phyloP scores from a whole-genome alignment of 306 rosid species.

The Pterocarpus macrocarpus region DNA sequence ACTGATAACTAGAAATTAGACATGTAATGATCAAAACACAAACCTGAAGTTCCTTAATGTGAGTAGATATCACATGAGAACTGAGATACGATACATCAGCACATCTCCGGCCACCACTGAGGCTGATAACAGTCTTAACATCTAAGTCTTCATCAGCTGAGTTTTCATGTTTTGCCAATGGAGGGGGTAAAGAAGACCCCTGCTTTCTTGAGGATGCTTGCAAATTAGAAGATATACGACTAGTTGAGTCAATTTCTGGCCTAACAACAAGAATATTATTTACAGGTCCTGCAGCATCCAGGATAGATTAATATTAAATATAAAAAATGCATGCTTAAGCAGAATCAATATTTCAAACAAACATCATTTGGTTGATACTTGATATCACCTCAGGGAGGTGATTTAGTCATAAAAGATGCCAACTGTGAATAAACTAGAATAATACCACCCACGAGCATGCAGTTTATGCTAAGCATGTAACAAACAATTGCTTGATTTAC shows the following conservation, averaged over 20 bases:
- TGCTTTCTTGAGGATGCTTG: constrained; percentile 59
- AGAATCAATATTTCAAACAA: constrained; percentile 28
- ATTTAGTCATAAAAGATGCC: too few species aligned
- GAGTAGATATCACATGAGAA: constrained; percentile 56
- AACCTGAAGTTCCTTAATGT: constrained; percentile 82
- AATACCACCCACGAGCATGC: background rate
- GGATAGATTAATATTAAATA: constrained; percentile 5
- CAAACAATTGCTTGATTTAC: too few species aligned
- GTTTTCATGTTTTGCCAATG: constrained; percentile 61
- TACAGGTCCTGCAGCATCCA: constrained; percentile 51
- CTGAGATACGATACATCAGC: constrained; percentile 50
- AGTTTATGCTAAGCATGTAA: too few species aligned
- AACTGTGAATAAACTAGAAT: background rate
- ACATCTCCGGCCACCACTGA: constrained; percentile 43
- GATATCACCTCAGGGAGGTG: too few species aligned
- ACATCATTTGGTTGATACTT: too few species aligned
- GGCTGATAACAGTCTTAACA: constrained; percentile 51
- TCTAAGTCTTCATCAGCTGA: constrained; percentile 45
- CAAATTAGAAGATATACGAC: constrained; percentile 28
- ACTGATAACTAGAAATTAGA: background rate
- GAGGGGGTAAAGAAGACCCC: constrained; percentile 54
- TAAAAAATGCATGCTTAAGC: constrained; percentile 19
- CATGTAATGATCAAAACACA: constrained; percentile 5
- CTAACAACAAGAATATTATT: constrained; percentile 63
- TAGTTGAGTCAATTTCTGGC: constrained; percentile 47